phyloP scores from a whole-genome alignment of 768 basidiomycete genomes.

The Russula dissimulans region DNA sequence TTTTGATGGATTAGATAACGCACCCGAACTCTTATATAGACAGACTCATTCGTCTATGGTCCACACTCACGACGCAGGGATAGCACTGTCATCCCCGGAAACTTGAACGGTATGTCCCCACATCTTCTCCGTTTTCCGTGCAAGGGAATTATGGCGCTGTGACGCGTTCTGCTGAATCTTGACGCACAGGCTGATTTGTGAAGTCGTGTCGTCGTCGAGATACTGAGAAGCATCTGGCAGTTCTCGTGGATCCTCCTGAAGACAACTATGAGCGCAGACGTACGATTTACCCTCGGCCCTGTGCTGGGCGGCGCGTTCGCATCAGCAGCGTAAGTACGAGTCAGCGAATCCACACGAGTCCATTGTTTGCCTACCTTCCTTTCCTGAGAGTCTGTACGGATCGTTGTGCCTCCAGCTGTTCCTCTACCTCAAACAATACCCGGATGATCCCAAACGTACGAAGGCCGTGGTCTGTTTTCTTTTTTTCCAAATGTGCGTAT shows the following conservation, averaged over 20 bases:
- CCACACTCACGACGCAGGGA: no score
- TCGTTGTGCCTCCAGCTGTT: conserved; percentile 1
- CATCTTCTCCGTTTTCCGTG: no score
- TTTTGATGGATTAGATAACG: no score
- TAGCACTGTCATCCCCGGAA: no score
- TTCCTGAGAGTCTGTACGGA: conserved; percentile 3
- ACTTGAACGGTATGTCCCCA: not conserved
- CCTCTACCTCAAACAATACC: conserved; percentile 6
- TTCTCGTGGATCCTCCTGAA: not conserved
- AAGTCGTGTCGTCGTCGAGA: not conserved
- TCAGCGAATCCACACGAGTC: not conserved
- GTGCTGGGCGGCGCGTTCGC: conserved; percentile 3
- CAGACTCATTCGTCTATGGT: no score
- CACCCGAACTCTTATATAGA: no score
- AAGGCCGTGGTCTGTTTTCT: conserved; percentile 6
- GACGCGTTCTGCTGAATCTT: not conserved
- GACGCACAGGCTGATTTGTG: not conserved
- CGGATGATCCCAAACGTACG: not conserved
- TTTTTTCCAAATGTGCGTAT: not conserved
- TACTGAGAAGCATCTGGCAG: not conserved
- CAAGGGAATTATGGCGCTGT: not conserved
- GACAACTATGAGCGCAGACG: conserved; percentile 1
- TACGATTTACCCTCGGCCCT: not conserved
- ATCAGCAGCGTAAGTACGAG: conserved; percentile 3
- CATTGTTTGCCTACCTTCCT: not conserved